A percentile compares a stretch with the other conserved stretches of the same genome.
phyloP scores from a whole-genome alignment of 2,329 filamentous ascomycete genomes.

The Exophiala viscosa region DNA sequence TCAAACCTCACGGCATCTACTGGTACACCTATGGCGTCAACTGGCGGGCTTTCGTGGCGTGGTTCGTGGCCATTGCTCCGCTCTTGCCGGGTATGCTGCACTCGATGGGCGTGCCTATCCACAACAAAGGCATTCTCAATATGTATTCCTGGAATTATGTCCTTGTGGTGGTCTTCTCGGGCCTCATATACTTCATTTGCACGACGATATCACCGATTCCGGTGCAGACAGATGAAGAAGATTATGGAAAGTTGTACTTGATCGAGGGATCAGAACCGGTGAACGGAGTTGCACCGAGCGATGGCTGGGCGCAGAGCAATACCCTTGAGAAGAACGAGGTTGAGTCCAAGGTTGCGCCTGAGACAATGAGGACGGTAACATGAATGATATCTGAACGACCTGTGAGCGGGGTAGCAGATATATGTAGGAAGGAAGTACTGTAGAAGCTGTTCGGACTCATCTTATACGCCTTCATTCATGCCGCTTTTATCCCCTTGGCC shows the following conservation, averaged over 20 bases:
- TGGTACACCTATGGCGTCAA: conserved; percentile 46
- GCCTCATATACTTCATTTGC: not conserved
- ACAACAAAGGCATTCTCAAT: conserved; percentile 46
- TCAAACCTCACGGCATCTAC: conserved; percentile 21
- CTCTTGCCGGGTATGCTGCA: conserved; percentile 52
- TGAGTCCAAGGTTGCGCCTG: no score
- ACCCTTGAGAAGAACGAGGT: no score
- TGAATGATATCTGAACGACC: no score
- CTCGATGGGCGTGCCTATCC: conserved; percentile 21
- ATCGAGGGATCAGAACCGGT: not conserved
- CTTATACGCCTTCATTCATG: no score
- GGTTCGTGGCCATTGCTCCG: conserved; percentile 55
- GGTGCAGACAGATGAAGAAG: not conserved
- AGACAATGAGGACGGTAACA: no score
- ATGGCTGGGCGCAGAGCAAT: no score
- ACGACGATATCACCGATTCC: not conserved
- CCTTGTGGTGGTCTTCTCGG: conserved; percentile 9
- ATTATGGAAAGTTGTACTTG: not conserved
- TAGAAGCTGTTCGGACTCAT: no score
- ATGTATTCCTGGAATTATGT: conserved; percentile 59
- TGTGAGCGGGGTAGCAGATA: no score
- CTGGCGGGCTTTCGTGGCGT: conserved; percentile 58
- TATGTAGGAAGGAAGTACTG: no score
- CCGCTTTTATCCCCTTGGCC: no score
- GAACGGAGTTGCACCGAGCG: no score